Evolutionary conservation across 208 protist genomes (phyloP).

Genomic region (Acanthamoeba lenticulata): DNA sequence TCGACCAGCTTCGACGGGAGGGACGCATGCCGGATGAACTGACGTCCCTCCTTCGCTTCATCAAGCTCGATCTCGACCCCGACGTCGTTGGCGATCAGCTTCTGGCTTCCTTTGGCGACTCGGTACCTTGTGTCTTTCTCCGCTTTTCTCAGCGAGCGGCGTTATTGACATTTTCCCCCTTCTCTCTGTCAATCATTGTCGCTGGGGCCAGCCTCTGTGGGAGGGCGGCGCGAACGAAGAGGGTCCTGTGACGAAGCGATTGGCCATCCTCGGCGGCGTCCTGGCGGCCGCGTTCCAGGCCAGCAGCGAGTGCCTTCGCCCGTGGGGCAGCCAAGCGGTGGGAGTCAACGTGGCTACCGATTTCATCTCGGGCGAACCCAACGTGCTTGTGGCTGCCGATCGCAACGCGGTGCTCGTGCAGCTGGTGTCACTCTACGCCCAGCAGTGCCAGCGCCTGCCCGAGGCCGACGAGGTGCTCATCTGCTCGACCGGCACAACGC

Average conservation of each 20-base stretch:
- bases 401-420: conserved; percentile 3
- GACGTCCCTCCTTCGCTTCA: neutral
- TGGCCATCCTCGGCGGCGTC: neutral
- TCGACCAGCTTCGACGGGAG: neutral
- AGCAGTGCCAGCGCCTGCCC: conserved; percentile 15
- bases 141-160: too few species aligned
- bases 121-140: too few species aligned
- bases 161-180: too few species aligned
- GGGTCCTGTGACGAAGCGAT: neutral
- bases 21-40: too few species aligned
- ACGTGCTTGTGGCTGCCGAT: conserved; percentile 16
- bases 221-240: neutral
- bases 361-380: conserved; percentile 17
- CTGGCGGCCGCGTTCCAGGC: neutral
- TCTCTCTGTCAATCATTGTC: too few species aligned
- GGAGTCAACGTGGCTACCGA: neutral
- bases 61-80: neutral
- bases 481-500: conserved; percentile 10
- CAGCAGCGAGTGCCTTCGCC: conserved; percentile 14
- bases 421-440: conserved; percentile 47
- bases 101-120: too few species aligned
- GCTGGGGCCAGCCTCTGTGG: neutral
- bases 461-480: conserved; percentile 61
- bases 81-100: neutral
- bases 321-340: neutral